phyloP scores from a whole-genome alignment of 257 asterid genomes.

The Eucommia ulmoides region DNA sequence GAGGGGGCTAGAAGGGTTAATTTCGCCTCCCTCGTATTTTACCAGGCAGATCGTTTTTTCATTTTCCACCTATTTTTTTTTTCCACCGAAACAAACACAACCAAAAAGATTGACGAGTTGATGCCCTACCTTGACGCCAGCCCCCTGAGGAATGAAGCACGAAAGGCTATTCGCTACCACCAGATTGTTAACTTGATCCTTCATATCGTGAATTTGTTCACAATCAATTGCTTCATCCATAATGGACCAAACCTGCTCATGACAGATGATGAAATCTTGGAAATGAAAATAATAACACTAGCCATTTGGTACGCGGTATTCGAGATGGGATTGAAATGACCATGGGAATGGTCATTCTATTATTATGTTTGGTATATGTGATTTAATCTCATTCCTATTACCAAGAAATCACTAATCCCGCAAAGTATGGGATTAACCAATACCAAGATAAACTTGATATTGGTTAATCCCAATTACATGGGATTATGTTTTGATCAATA shows the following conservation, averaged over 20 bases:
- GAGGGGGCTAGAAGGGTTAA: background rate
- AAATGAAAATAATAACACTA: background rate
- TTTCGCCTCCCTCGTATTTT: background rate
- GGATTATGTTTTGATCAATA: too few species aligned
- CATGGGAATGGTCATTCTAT: too few species aligned
- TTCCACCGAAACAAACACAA: too few species aligned
- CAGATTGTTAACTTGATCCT: constrained; percentile 54
- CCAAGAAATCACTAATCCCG: too few species aligned
- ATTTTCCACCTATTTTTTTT: too few species aligned
- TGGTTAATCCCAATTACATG: too few species aligned
- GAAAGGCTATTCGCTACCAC: constrained; percentile 50
- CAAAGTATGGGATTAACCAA: too few species aligned
- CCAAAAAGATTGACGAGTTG: background rate
- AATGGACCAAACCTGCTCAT: constrained; percentile 52
- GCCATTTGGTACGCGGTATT: too few species aligned
- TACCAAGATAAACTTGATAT: too few species aligned
- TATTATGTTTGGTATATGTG: too few species aligned
- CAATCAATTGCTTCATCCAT: constrained; percentile 40
- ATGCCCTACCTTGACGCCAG: constrained; percentile 52
- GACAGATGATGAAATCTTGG: background rate
- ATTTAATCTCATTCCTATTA: too few species aligned
- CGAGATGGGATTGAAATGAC: too few species aligned
- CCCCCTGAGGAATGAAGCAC: constrained; percentile 77
- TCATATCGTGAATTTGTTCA: constrained; percentile 65
- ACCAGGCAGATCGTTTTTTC: background rate